Conservation (phyloP, 139 green algal species). For the Picochlorum sp. region DNA sequence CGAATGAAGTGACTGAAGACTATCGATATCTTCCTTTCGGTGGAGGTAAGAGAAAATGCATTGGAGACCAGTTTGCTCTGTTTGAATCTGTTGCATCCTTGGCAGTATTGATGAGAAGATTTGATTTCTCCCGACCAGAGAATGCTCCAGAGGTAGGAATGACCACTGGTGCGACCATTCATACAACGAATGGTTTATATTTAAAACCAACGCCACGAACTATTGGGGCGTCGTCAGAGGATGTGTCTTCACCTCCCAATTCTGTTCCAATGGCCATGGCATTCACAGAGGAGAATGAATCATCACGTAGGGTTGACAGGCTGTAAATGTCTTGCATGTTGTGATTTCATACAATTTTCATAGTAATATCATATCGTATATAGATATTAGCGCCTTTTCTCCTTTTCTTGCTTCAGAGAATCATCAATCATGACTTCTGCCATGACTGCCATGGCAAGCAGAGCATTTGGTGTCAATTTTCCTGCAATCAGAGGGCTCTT, state of each 20-base stretch:
- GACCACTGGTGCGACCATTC: slow-evolving; percentile 81
- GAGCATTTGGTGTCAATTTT: slow-evolving; percentile 9
- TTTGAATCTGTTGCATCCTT: slow-evolving; percentile 80
- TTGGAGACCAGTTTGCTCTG: slow-evolving; percentile 85
- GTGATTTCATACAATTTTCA: too few species aligned
- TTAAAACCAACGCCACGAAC: slow-evolving; percentile 31
- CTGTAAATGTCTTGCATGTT: too few species aligned
- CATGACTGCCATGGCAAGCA: slow-evolving; percentile 22
- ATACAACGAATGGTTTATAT: slow-evolving; percentile 67
- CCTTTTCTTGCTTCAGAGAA: neutral
- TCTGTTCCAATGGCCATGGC: neutral
- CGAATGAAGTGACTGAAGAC: slow-evolving; percentile 58
- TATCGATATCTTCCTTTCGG: slow-evolving; percentile 78
- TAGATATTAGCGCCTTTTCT: too few species aligned
- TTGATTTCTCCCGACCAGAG: slow-evolving; percentile 60
- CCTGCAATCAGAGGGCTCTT: slow-evolving; percentile 3
- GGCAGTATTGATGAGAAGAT: slow-evolving; percentile 73
- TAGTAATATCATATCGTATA: too few species aligned
- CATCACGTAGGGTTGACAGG: too few species aligned
- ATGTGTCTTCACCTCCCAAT: neutral
- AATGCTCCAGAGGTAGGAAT: slow-evolving; percentile 56
- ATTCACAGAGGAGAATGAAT: too few species aligned
- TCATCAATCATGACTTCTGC: slow-evolving; percentile 10
- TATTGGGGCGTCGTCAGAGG: neutral
- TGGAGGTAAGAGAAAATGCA: slow-evolving; percentile 72